Evolutionary conservation across 2,329 filamentous ascomycete genomes (phyloP), one percentile per base, ranked within the genome.

Genomic region (Septoria petroselini): DNA sequence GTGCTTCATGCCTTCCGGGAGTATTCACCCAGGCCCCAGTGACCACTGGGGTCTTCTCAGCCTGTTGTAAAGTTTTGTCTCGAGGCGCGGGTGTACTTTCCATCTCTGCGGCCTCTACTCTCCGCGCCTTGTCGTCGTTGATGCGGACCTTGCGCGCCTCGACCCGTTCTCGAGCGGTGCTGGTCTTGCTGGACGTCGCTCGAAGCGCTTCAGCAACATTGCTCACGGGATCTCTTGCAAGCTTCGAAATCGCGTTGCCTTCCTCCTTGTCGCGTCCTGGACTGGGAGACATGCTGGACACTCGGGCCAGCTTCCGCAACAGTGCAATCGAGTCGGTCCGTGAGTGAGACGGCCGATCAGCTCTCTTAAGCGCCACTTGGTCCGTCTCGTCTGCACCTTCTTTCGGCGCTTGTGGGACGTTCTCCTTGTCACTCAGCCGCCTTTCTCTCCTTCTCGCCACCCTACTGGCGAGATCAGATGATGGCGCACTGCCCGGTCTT

Each of bases 301-400:
- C 71, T 54, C 72, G 65, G 1, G 75, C 72, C 7, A 78, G 64
- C 48, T 69, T 68, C 54, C 70, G 68, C 39, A 78, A 63, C 17
- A 77, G 61, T 52, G 72, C 67, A 52, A 73, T 67, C 4, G 74
- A 76, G 57, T 75, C 74, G 34, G 69, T 65, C 30, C 71, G 66
- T 25, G 65, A 61, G 42, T 70, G 65, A 9, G 45, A 47, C 19
- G 25, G 15, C n/a, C 21, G 38, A 27, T 41, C 44, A 19, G 29
- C 29, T 35, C 38, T 47, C 17, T 30, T 35, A 8, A 15, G 12
- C 7, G 34, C 11, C 33, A 38, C 25, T 21, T 15, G 17, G 15
- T 42, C 34, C 27, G 40, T 21, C 4, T 25, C 23, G 23, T 19
- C 29, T 7, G 19, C 17, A 9, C 27, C 23, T n/a, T 29, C 38